Evolutionary conservation across 1,139 yeast species (phyloP), one percentile per base, ranked within the genome.

Genomic region (Candida sanyaensis): DNA sequence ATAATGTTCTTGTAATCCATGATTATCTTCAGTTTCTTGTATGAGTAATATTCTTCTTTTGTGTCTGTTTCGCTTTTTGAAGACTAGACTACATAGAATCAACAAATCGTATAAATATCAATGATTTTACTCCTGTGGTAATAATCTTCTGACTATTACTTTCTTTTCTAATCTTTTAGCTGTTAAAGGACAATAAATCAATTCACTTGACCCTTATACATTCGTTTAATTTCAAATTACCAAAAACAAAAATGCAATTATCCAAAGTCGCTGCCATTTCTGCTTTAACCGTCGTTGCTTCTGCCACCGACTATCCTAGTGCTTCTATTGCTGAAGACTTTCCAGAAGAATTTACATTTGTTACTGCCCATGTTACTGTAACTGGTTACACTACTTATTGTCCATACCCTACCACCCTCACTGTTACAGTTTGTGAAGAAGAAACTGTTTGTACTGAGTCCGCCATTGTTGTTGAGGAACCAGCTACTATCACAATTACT

Each of bases 331-430:
- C 60, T 55, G 75, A 62, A 45, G 62, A 64, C 42, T 73, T 73
- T 52, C 64, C 60, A 48, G 57, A 32, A 49, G 57, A 64, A 62
- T 68, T 64, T 51, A 62, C 75, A 50, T 61, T 70, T 54, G 61
- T 68, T 60, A 69, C 75, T 65, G 64, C 71, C 45, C 66, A 66
- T 47, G 54, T 68, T 43, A 69, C 65, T 30, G 65, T 66, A 50
- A 68, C 73, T 50, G 71, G 64, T 56, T 69, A 52, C 62, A 61
- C 66, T 59, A 68, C 73, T 51, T 69, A 66, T 67, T 69, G 75
- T 54, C 75, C 75, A 55, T 63, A 56, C 43, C 56, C 71, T 47
- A 68, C 73, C 51, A 56, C 61, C 44, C 43, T 69, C 45, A 68
- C 66, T 49, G 56, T 68, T 48, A 69, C 70, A 63, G 68, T 68